These are phyloP conservation scores for Candida smagusa DNA, from an alignment of 1,139 yeast species.

Conservation along the genomic window DNA sequence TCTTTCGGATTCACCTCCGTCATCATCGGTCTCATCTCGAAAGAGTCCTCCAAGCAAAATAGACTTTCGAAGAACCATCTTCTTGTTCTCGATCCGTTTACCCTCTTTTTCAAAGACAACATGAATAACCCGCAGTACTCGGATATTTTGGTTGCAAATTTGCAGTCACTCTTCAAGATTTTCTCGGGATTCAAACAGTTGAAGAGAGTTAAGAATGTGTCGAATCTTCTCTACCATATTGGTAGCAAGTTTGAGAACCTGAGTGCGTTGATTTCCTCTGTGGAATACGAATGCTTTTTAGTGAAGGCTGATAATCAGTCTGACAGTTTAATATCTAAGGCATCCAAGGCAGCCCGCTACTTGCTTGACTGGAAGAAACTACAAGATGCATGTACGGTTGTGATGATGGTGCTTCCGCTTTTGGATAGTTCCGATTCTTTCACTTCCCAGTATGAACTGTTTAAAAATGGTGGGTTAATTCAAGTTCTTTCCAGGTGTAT, in stretches of 20 bases:
- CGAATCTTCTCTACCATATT: slow-evolving; percentile 18
- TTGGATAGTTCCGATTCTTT: neutral
- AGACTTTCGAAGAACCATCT: slow-evolving; percentile 18
- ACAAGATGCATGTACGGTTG: slow-evolving; percentile 2
- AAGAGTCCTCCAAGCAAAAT: slow-evolving; percentile 3
- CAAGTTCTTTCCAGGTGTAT: slow-evolving; percentile 13
- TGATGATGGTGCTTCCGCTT: slow-evolving; percentile 5
- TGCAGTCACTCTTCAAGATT: slow-evolving; percentile 11
- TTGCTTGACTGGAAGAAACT: slow-evolving; percentile 5
- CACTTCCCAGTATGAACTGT: neutral
- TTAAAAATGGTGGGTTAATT: slow-evolving; percentile 9
- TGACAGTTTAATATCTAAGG: slow-evolving; percentile 13
- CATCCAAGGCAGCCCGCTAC: slow-evolving; percentile 16
- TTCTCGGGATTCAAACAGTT: slow-evolving; percentile 19
- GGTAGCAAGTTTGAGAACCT: slow-evolving; percentile 8
- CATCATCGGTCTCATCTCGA: slow-evolving; percentile 3
- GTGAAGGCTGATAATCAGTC: slow-evolving; percentile 11
- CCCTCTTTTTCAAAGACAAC: slow-evolving; percentile 14
- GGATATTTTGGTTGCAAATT: slow-evolving; percentile 3
- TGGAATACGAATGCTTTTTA: slow-evolving; percentile 23
- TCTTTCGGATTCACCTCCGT: slow-evolving; percentile 5
- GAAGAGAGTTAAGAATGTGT: slow-evolving; percentile 29
- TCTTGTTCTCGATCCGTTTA: slow-evolving; percentile 21
- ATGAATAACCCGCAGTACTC: slow-evolving; percentile 1
- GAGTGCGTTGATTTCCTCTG: slow-evolving; percentile 14